Evolutionary conservation across 1,284 basidiomycete species (phyloP).

Genomic region (Marasmius sp.): DNA sequence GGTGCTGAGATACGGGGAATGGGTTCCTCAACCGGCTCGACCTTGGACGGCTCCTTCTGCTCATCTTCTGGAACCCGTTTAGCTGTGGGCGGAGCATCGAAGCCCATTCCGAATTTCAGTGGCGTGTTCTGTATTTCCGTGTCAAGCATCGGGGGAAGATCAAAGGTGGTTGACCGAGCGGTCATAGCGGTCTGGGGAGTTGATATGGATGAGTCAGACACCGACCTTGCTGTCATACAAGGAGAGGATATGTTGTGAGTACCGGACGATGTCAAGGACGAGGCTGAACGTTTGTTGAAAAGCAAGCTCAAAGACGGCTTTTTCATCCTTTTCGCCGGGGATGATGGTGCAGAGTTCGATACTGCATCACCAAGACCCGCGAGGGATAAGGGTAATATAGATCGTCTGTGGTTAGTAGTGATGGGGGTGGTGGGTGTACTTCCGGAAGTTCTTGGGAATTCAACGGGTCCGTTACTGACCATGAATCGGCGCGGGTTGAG

Average conservation of each 20-base stretch:
- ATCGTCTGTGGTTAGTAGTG: constrained; percentile 27
- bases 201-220: constrained; percentile 46
- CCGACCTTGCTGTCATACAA: constrained; percentile 30
- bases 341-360: constrained; percentile 20
- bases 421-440: constrained; percentile 23
- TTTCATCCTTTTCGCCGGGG: constrained; percentile 40
- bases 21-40: background rate
- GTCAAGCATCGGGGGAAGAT: constrained; percentile 48
- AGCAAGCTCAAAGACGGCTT: constrained; percentile 56
- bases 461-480: constrained; percentile 25
- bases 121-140: constrained; percentile 49
- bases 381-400: constrained; percentile 43
- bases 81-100: constrained; percentile 26
- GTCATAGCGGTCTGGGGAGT: constrained; percentile 44
- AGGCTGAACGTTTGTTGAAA: constrained; percentile 49
- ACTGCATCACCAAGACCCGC: constrained; percentile 31
- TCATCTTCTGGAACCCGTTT: constrained; percentile 2
- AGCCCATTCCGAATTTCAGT: constrained; percentile 39
- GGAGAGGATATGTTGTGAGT: constrained; percentile 8
- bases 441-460: constrained; percentile 32
- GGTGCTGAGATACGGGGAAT: background rate
- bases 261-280: constrained; percentile 29
- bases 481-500: constrained; percentile 9
- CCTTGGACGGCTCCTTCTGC: background rate
- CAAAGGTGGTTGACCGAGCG: constrained; percentile 36